Base-by-base conservation (phyloP, 495 filamentous ascomycete genomes). In the Xylaria castorea region DNA sequence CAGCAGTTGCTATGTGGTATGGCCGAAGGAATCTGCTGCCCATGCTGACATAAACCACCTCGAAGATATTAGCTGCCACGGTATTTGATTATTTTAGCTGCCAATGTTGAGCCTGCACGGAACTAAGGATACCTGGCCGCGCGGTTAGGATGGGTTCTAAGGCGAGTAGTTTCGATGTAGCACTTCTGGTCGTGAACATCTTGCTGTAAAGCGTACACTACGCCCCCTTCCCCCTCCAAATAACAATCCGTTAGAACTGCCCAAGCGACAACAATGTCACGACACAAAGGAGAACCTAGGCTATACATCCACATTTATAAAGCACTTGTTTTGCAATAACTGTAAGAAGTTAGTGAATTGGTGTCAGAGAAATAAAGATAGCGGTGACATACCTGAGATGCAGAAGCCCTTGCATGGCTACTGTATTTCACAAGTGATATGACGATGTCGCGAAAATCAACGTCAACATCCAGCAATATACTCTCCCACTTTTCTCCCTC, bases 401-500 rank as follows among this genome's bases (percentile, higher is more conserved):
- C 78, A 48, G 78, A 74, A 74, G 70, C 74, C 66, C 78, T 74
- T 48, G 27, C 77, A 25, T 51, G 75, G 65, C 71, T 80, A 63
- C 81, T 78, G 68, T 79, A 85, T 55, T 76, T 76, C 50, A 85
- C 76, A 30, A 81, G 74, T 27, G 77, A 72, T 22, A 66, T 68
- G 50, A 85, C 72, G 42, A 83, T 70, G 25, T 76, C 73, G 22
- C 73, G 75, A 67, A 81, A 85, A 16, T 73, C 75, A 2, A 71
- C 61, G 27, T 76, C 81, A n/a, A 83, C 71, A 30, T 73, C 78
- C 11, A 78, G 78, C 25, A 86, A 72, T 16, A 86, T 73, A 42
- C 80, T 77, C n/a, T 80, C 78, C 83, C 81, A 84, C 36, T 70
- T 64, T 48, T 75, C 68, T 1, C 79, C 78, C 48, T 81, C 79